Percentiles rank a stretch among this genome's conserved stretches.
phyloP scores from a whole-genome alignment of 129 eudicot genomes.

The Kitagawia praeruptora region DNA sequence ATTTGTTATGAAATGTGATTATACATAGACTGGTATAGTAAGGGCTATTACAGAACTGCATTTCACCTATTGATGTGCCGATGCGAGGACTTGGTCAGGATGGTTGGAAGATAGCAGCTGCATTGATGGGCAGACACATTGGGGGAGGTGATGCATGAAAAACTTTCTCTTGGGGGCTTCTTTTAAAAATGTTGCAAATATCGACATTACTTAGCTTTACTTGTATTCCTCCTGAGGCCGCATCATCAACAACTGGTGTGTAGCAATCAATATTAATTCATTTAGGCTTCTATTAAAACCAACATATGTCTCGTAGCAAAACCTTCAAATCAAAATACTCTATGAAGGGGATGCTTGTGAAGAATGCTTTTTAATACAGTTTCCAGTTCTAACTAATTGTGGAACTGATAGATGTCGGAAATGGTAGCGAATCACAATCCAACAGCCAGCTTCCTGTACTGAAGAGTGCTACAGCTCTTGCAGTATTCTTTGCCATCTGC shows the following conservation, averaged over 20 bases:
- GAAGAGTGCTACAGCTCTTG: constrained; percentile 65
- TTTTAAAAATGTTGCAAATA: background rate
- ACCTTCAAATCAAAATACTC: too few species aligned
- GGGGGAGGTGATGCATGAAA: constrained; percentile 65
- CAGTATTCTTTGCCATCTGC: constrained; percentile 69
- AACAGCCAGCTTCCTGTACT: constrained; percentile 53
- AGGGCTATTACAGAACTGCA: background rate
- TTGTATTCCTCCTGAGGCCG: constrained; percentile 45
- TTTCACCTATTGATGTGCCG: constrained; percentile 34
- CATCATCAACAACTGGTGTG: constrained; percentile 45
- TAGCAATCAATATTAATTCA: constrained; percentile 3
- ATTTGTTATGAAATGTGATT: background rate
- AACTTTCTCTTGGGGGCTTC: background rate
- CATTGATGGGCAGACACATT: constrained; percentile 93
- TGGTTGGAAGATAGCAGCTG: constrained; percentile 95
- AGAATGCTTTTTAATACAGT: background rate
- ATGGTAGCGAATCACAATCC: constrained; percentile 25
- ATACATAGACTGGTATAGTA: background rate
- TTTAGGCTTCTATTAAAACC: background rate
- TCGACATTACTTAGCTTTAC: background rate
- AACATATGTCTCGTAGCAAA: background rate
- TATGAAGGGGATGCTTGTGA: background rate
- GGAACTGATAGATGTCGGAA: constrained; percentile 31
- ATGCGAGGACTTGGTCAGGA: constrained; percentile 86
- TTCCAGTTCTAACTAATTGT: constrained; percentile 3